Conservation (phyloP, 768 basidiomycete species). For the Naganishia vishniacii region DNA sequence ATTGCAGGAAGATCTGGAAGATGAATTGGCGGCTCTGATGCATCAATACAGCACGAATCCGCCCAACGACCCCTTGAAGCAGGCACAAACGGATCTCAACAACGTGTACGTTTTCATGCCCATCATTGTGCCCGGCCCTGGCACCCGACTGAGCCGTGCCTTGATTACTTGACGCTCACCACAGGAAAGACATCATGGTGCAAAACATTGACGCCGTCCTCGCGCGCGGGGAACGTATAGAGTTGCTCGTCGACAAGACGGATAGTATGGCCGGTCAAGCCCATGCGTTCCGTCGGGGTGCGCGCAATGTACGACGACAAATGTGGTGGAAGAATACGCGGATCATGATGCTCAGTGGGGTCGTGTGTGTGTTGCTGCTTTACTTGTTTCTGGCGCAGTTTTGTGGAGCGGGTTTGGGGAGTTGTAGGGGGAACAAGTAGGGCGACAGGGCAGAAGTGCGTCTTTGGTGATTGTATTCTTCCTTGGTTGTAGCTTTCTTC, state of each 20-base stretch:
- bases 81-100: slow-evolving; percentile 71
- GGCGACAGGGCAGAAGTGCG: too few species aligned
- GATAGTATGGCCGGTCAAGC: slow-evolving; percentile 92
- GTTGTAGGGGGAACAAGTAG: slow-evolving; percentile 13
- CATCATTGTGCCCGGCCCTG: too few species aligned
- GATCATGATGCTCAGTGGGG: slow-evolving; percentile 56
- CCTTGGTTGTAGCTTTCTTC: too few species aligned
- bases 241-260: slow-evolving; percentile 93
- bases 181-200: slow-evolving; percentile 85
- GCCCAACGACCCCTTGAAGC: slow-evolving; percentile 67
- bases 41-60: slow-evolving; percentile 80
- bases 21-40: slow-evolving; percentile 58
- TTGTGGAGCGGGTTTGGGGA: slow-evolving; percentile 56
- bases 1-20: slow-evolving; percentile 44
- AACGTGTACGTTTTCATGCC: slow-evolving; percentile 54
- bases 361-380: slow-evolving; percentile 58
- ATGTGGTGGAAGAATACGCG: slow-evolving; percentile 52
- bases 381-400: slow-evolving; percentile 83
- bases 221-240: slow-evolving; percentile 87
- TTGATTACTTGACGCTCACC: too few species aligned
- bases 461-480: too few species aligned
- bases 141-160: too few species aligned
- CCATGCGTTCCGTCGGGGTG: slow-evolving; percentile 83
- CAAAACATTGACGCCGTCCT: slow-evolving; percentile 97
- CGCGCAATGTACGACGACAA: slow-evolving; percentile 56